phyloP scores from a whole-genome alignment of 768 basidiomycete species.

The Calocera viscosa region DNA sequence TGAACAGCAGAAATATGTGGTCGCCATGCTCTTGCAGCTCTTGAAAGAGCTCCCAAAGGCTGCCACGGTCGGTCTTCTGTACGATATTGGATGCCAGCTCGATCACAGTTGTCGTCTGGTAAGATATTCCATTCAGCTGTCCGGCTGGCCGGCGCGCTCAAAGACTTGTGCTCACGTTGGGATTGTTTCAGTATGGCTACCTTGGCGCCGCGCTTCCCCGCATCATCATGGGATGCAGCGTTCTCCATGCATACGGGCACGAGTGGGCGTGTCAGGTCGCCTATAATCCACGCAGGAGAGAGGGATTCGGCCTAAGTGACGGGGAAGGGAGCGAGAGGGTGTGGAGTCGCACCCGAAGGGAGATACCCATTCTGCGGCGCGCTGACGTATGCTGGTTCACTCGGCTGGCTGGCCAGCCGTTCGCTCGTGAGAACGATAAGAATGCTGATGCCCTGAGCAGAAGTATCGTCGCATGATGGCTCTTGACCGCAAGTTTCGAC shows the following conservation, averaged over 20 bases:
- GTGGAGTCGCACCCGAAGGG: slow-evolving; percentile 4
- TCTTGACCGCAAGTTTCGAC: not conserved
- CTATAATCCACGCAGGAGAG: slow-evolving; percentile 3
- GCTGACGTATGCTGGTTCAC: slow-evolving; percentile 4
- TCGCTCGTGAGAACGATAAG: too few relatives aligned
- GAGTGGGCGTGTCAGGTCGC: slow-evolving; percentile 12
- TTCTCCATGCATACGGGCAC: slow-evolving; percentile 12
- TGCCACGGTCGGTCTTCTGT: slow-evolving; percentile 27
- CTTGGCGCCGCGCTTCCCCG: not conserved
- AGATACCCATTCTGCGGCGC: slow-evolving; percentile 8
- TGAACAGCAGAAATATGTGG: slow-evolving; percentile 11
- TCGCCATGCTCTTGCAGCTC: slow-evolving; percentile 4
- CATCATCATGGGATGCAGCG: not conserved
- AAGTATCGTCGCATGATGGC: not conserved
- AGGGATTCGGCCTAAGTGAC: slow-evolving; percentile 2
- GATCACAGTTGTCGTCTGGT: slow-evolving; percentile 16
- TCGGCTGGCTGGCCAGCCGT: too few relatives aligned
- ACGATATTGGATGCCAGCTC: slow-evolving; percentile 31
- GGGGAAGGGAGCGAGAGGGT: slow-evolving; percentile 15
- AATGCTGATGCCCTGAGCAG: too few relatives aligned
- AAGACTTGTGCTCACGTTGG: too few relatives aligned
- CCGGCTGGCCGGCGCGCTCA: too few relatives aligned
- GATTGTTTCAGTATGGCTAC: slow-evolving; percentile 3
- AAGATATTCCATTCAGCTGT: not conserved
- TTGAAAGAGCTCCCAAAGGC: slow-evolving; percentile 14